Conservation (phyloP, 2,329 filamentous ascomycete species). For the Meredithiella fracta region DNA sequence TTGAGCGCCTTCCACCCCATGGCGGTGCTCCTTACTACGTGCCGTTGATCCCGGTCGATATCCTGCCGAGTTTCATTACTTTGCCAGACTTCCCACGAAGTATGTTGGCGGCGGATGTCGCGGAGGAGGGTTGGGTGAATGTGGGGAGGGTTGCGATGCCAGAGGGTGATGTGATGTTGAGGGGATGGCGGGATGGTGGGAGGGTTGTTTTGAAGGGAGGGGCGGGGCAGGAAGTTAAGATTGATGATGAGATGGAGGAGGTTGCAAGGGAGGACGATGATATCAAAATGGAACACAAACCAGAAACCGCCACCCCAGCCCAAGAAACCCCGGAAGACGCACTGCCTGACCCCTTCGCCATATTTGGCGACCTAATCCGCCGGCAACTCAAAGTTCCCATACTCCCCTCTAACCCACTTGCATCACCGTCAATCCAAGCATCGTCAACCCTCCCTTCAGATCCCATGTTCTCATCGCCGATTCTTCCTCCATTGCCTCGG, state of each 20-base stretch:
- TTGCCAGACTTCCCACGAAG: conserved; percentile 28
- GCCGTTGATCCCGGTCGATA: conserved; percentile 37
- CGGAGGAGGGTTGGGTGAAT: not conserved
- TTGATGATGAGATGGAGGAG: not conserved
- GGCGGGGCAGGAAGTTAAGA: not conserved
- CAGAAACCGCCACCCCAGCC: too few relatives aligned
- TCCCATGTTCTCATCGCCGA: too few relatives aligned
- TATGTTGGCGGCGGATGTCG: conserved; percentile 24
- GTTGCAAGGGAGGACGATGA: not conserved
- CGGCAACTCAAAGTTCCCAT: too few relatives aligned
- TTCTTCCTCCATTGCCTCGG: too few relatives aligned
- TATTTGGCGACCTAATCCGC: too few relatives aligned
- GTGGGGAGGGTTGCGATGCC: not conserved
- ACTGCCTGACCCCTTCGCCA: too few relatives aligned
- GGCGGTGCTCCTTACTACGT: conserved; percentile 23
- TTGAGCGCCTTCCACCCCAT: conserved; percentile 25
- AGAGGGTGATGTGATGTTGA: not conserved
- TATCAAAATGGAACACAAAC: not conserved
- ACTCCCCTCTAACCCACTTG: too few relatives aligned
- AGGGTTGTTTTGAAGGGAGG: not conserved
- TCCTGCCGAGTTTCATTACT: conserved; percentile 31
- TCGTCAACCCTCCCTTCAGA: too few relatives aligned
- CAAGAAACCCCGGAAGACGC: too few relatives aligned
- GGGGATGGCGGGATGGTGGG: not conserved
- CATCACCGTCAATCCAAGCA: too few relatives aligned